A percentile compares a stretch with the other conserved stretches of the same genome.
Evolutionary conservation across 192 early-diverging fungal species (phyloP).

Genomic region (Martensiomyces pterosporus): DNA sequence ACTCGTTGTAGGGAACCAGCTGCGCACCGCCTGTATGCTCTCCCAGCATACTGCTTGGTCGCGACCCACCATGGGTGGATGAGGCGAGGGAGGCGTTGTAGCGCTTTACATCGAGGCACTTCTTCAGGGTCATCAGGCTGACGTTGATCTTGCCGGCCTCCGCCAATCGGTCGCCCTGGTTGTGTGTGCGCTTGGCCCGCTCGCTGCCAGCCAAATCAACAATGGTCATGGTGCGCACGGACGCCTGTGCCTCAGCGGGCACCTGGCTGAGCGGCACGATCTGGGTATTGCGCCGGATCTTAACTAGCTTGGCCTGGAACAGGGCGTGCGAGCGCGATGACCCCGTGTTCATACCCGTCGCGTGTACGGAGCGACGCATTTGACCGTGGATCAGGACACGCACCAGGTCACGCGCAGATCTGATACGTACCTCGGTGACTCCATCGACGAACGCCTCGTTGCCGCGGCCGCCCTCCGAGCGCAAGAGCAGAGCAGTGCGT

Average conservation of each 20-base stretch:
- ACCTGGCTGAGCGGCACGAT: slow-evolving; percentile 8
- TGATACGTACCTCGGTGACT: slow-evolving; percentile 55
- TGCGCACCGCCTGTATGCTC: slow-evolving; percentile 4
- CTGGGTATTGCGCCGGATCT: slow-evolving; percentile 44
- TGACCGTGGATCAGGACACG: slow-evolving; percentile 56
- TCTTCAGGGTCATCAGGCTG: slow-evolving; percentile 65
- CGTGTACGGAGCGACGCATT: slow-evolving; percentile 55
- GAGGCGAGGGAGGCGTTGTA: slow-evolving; percentile 42
- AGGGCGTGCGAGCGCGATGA: slow-evolving; percentile 64
- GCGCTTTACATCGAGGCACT: slow-evolving; percentile 63
- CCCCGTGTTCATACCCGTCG: slow-evolving; percentile 53
- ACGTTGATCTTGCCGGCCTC: slow-evolving; percentile 69
- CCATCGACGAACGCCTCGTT: slow-evolving; percentile 61
- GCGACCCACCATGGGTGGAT: no score
- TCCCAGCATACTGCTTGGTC: no score
- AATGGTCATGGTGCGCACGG: slow-evolving; percentile 52
- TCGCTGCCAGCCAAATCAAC: slow-evolving; percentile 73
- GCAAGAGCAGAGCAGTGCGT: slow-evolving; percentile 23
- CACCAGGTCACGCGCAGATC: slow-evolving; percentile 56
- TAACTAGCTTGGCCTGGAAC: slow-evolving; percentile 63
- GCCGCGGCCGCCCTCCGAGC: slow-evolving; percentile 37
- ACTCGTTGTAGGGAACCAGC: slow-evolving; percentile 63
- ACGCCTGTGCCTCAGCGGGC: slow-evolving; percentile 10
- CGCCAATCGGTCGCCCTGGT: slow-evolving; percentile 53
- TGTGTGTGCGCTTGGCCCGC: slow-evolving; percentile 53